Evolutionary conservation across 352 stramenopile species (phyloP).

Genomic region (Phytophthora citricola): DNA sequence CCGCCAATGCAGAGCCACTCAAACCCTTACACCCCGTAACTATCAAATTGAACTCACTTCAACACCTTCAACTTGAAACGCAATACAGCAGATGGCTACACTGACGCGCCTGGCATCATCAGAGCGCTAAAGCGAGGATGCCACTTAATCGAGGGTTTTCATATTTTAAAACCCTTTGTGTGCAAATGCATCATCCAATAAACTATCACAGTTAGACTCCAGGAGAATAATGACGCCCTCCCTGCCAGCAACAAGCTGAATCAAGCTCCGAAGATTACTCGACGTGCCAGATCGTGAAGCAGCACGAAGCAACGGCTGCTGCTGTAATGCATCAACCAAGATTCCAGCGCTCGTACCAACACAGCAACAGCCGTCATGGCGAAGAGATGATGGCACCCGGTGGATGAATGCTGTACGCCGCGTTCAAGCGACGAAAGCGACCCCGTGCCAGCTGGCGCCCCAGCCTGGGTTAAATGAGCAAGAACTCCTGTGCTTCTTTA

Average conservation of each 20-base stretch:
- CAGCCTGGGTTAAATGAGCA: conserved; percentile 21
- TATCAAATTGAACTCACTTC: conserved; percentile 7
- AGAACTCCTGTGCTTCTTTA: conserved; percentile 14
- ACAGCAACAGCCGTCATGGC: conserved; percentile 27
- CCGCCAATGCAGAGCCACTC: not conserved
- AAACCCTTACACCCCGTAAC: not conserved
- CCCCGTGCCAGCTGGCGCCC: conserved; percentile 15
- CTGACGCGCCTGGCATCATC: not conserved
- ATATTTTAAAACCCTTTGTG: no score
- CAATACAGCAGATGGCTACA: conserved; percentile 6
- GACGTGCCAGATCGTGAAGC: conserved; percentile 61
- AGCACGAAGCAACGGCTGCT: conserved; percentile 40
- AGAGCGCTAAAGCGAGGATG: not conserved
- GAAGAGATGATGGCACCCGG: conserved; percentile 2
- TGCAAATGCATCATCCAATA: no score
- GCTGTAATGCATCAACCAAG: conserved; percentile 87
- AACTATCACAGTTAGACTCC: no score
- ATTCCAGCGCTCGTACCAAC: conserved; percentile 73
- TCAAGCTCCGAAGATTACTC: conserved; percentile 82
- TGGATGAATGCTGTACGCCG: not conserved
- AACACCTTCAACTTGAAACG: conserved; percentile 9
- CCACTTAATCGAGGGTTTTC: no score
- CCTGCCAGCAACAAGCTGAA: conserved; percentile 44
- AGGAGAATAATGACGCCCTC: conserved; percentile 50
- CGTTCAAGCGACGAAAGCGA: conserved; percentile 22